Evolutionary conservation across 1,139 yeast genomes (phyloP).

Genomic region (Geotrichum reessii): DNA sequence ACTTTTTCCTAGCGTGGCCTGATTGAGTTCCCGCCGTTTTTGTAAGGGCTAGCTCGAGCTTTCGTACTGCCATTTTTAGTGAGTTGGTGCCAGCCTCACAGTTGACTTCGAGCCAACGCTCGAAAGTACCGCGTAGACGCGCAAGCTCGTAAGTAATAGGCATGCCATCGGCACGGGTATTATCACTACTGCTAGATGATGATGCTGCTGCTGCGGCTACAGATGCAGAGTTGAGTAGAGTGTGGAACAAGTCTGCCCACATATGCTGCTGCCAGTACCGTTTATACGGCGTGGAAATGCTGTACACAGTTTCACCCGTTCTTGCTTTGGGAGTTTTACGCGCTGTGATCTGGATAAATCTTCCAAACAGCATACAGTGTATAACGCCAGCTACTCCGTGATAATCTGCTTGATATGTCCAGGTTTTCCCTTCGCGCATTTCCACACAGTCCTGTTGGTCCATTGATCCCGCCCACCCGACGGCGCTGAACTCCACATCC

Average conservation of each 20-base stretch:
- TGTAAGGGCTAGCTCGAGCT: slow-evolving; percentile 21
- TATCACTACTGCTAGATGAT: slow-evolving; percentile 18
- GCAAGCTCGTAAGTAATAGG: slow-evolving; percentile 44
- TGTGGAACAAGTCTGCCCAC: slow-evolving; percentile 66
- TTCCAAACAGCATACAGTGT: slow-evolving; percentile 59
- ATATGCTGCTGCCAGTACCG: slow-evolving; percentile 72
- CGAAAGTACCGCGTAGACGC: slow-evolving; percentile 41
- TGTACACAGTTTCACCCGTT: slow-evolving; percentile 27
- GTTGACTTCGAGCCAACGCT: slow-evolving; percentile 40
- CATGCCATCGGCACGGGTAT: background rate
- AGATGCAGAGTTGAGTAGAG: slow-evolving; percentile 53
- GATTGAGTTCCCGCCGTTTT: slow-evolving; percentile 5
- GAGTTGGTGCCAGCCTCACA: slow-evolving; percentile 26
- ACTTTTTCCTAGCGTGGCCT: background rate
- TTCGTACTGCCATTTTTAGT: slow-evolving; percentile 24
- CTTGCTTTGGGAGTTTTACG: background rate
- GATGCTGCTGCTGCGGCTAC: slow-evolving; percentile 25
- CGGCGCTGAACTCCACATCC: slow-evolving; percentile 51
- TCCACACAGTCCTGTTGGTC: slow-evolving; percentile 75
- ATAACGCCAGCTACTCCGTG: slow-evolving; percentile 75
- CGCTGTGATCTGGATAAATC: slow-evolving; percentile 44
- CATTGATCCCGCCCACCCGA: slow-evolving; percentile 45
- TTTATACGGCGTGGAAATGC: slow-evolving; percentile 48
- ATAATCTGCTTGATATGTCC: slow-evolving; percentile 83
- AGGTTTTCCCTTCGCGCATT: slow-evolving; percentile 55